A percentile compares a stretch with the other conserved stretches of the same genome.
These are phyloP conservation scores for Cordyceps cateniannulata DNA, from an alignment of 2,329 filamentous ascomycete genomes.

Conservation along the genomic window DNA sequence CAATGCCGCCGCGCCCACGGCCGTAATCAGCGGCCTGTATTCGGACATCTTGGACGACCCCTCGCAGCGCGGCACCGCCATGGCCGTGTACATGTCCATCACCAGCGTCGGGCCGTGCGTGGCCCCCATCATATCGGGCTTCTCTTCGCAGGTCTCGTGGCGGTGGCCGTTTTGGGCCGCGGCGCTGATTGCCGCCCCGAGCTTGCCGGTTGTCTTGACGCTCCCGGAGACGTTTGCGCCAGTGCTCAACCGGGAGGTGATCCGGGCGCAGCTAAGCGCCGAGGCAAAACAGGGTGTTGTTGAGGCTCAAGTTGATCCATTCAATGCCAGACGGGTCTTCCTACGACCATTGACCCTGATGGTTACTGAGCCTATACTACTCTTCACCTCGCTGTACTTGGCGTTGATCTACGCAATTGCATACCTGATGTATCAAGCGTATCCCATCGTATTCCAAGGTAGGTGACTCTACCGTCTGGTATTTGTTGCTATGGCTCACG, in stretches of 20 bases:
- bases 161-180: constrained; percentile 36
- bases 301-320: constrained; percentile 28
- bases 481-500: background rate
- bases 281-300: constrained; percentile 42
- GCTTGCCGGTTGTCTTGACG: constrained; percentile 28
- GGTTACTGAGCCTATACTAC: constrained; percentile 43
- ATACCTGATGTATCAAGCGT: constrained; percentile 47
- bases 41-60: constrained; percentile 28
- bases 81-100: constrained; percentile 29
- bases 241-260: constrained; percentile 43
- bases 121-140: constrained; percentile 46
- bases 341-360: constrained; percentile 43
- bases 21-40: constrained; percentile 28
- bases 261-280: constrained; percentile 23
- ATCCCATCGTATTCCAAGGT: constrained; percentile 41
- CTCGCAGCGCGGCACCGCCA: constrained; percentile 25
- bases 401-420: constrained; percentile 45
- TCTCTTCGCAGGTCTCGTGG: constrained; percentile 39
- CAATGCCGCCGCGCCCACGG: constrained; percentile 28
- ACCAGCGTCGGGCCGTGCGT: constrained; percentile 33
- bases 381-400: constrained; percentile 41
- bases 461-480: background rate
- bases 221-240: constrained; percentile 43
- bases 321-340: constrained; percentile 38
- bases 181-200: constrained; percentile 22